These are phyloP conservation scores for Geranium brycei DNA, from an alignment of 345 rosid species.

Conservation along the genomic window DNA sequence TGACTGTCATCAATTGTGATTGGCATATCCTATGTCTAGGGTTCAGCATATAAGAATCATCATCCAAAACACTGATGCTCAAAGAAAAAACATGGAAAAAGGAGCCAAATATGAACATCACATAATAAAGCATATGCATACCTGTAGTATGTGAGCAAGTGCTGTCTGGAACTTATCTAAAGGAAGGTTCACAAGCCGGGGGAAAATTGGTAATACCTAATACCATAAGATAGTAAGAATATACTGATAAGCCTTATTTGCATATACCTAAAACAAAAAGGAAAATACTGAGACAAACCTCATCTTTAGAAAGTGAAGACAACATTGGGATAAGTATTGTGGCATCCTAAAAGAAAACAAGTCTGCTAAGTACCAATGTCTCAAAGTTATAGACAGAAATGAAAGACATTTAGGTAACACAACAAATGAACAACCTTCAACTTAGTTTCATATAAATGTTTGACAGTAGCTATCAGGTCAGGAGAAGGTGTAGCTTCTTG, in stretches of 20 bases:
- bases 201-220: constrained; percentile 90
- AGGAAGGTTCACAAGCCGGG: constrained; percentile 80
- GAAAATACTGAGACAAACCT: constrained; percentile 33
- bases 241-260: not conserved
- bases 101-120: not conserved
- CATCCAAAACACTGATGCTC: not conserved
- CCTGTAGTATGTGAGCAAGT: constrained; percentile 93
- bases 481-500: constrained; percentile 65
- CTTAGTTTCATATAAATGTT: constrained; percentile 85
- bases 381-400: constrained; percentile 1
- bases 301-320: constrained; percentile 79
- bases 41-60: not conserved
- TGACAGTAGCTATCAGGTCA: constrained; percentile 72
- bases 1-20: not conserved
- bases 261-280: not conserved
- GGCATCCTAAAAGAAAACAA: constrained; percentile 62
- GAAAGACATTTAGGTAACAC: constrained; percentile 6
- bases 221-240: not conserved
- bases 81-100: not conserved
- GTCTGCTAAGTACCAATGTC: constrained; percentile 1
- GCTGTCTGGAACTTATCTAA: constrained; percentile 89
- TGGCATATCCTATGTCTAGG: not conserved
- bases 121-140: constrained; percentile 15
- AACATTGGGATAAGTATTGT: constrained; percentile 86
- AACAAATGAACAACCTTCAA: constrained; percentile 43